Evolutionary conservation across 192 early-diverging fungal species (phyloP).

Genomic region (Podila horticola): DNA sequence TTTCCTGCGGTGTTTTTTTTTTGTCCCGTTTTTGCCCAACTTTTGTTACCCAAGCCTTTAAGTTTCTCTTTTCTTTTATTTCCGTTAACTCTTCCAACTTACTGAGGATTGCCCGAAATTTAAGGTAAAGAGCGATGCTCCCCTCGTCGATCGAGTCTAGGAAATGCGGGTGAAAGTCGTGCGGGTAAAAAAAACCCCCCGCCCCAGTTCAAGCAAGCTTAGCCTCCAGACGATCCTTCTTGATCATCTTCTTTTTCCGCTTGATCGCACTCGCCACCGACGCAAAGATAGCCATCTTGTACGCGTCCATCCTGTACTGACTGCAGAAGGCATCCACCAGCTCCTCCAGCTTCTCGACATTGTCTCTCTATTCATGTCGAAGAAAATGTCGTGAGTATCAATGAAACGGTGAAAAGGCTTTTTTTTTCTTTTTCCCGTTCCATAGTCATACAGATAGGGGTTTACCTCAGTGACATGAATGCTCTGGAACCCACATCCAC

Average conservation of each 20-base stretch:
- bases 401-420: too few relatives aligned
- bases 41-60: too few relatives aligned
- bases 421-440: neutral
- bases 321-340: constrained; percentile 31
- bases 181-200: too few relatives aligned
- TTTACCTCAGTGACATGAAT: constrained; percentile 22
- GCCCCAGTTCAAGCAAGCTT: too few relatives aligned
- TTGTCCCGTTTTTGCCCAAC: too few relatives aligned
- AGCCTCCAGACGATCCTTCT: neutral
- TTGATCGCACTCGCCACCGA: constrained; percentile 26
- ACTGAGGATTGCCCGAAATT: too few relatives aligned
- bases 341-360: constrained; percentile 10
- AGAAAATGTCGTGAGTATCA: neutral
- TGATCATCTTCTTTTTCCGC: neutral
- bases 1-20: too few relatives aligned
- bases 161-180: too few relatives aligned
- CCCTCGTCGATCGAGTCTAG: too few relatives aligned
- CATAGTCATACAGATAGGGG: neutral
- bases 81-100: too few relatives aligned
- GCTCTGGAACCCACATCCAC: constrained; percentile 24
- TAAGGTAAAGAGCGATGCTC: too few relatives aligned
- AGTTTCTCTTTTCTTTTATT: too few relatives aligned
- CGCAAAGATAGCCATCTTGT: constrained; percentile 39
- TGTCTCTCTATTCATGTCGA: constrained; percentile 8
- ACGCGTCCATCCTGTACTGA: constrained; percentile 26